A percentile compares a stretch with the other conserved stretches of the same genome.
These are phyloP conservation scores for Sordariomycetes sp. DNA, from an alignment of 2,329 filamentous ascomycete genomes.

Conservation along the genomic window DNA sequence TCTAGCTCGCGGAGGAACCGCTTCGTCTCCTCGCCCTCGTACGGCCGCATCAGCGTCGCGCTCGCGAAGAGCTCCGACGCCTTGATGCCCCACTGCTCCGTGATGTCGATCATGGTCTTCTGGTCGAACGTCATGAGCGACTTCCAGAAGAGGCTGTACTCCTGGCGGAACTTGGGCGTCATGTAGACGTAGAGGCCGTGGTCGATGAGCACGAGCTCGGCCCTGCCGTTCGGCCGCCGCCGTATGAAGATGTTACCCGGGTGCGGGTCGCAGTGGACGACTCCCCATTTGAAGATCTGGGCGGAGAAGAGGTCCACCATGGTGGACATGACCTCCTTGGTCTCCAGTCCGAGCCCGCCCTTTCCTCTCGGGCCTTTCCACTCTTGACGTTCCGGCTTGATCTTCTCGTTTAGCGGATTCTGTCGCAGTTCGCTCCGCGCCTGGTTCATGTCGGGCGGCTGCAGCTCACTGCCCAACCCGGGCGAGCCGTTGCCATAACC, in stretches of 20 bases:
- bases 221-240: conserved; percentile 66
- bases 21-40: conserved; percentile 70
- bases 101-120: conserved; percentile 60
- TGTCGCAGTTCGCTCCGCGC: conserved; percentile 35
- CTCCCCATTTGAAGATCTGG: conserved; percentile 95
- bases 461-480: conserved; percentile 59
- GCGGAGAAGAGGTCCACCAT: conserved; percentile 96
- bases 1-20: conserved; percentile 56
- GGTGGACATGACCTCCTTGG: conserved; percentile 86
- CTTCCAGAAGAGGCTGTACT: conserved; percentile 91
- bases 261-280: conserved; percentile 93
- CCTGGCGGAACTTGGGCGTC: conserved; percentile 68
- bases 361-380: conserved; percentile 65
- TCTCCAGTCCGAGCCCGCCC: conserved; percentile 73
- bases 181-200: conserved; percentile 95
- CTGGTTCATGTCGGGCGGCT: conserved; percentile 32
- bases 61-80: conserved; percentile 86
- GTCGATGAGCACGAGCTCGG: conserved; percentile 92
- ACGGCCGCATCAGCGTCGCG: conserved; percentile 81
- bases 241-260: conserved; percentile 96
- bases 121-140: conserved; percentile 91
- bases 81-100: conserved; percentile 74
- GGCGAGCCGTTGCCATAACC: conserved; percentile 67
- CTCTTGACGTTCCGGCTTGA: conserved; percentile 71
- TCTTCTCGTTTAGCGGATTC: conserved; percentile 41